Percentiles rank a stretch among this genome's conserved stretches.
Conservation (phyloP, 371 early-diverging fungal genomes). For the Sporodiniella umbellata region DNA sequence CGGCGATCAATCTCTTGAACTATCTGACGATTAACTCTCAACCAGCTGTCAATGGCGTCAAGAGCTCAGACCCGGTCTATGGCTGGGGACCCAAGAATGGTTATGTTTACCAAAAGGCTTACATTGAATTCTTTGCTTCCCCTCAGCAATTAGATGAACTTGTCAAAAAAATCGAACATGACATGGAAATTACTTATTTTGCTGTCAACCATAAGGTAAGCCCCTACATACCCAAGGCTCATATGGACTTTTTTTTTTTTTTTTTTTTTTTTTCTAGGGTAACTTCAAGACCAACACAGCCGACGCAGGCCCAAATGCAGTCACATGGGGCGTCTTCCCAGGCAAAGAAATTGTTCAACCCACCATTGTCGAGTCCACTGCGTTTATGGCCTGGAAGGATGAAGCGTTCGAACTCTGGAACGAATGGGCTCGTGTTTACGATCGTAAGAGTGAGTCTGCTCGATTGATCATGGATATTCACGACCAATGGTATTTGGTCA, state of each 20-base stretch:
- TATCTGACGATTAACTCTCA: conserved; percentile 92
- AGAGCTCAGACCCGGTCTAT: conserved; percentile 67
- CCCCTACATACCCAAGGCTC: neutral
- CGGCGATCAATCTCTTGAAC: conserved; percentile 73
- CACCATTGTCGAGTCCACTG: conserved; percentile 90
- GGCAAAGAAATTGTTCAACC: conserved; percentile 97
- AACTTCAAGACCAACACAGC: conserved; percentile 85
- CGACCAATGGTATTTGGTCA: conserved; percentile 87
- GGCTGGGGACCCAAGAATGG: conserved; percentile 97
- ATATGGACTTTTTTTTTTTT: too few species aligned
- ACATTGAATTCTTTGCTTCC: conserved; percentile 76
- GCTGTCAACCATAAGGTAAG: conserved; percentile 72
- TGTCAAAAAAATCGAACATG: conserved; percentile 41
- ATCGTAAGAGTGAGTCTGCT: conserved; percentile 51
- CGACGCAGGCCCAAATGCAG: conserved; percentile 88
- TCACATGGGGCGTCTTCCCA: conserved; percentile 99
- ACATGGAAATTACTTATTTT: conserved; percentile 80
- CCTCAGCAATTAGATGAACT: conserved; percentile 45
- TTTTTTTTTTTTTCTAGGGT: conserved; percentile 41
- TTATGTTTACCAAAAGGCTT: conserved; percentile 92
- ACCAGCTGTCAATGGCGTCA: conserved; percentile 90
- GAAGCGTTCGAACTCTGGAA: conserved; percentile 96
- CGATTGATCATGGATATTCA: conserved; percentile 66
- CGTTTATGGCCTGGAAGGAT: conserved; percentile 96
- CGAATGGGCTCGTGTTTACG: conserved; percentile 86